Evolutionary conservation across 352 stramenopile genomes (phyloP).

Genomic region (Globisporangium echinulatum): DNA sequence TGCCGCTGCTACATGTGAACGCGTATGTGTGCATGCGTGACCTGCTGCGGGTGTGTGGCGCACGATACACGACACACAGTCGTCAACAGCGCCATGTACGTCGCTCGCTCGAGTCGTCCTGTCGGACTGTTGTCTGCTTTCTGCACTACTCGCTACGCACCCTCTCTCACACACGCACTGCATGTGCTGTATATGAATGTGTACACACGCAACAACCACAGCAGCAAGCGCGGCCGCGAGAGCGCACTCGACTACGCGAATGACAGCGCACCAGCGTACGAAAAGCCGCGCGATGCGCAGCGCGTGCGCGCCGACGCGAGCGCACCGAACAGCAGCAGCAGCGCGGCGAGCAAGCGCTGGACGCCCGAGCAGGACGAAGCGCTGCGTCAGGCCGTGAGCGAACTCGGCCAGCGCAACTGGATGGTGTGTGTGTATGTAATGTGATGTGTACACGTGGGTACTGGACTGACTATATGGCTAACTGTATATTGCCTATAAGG

Average conservation of each 20-base stretch:
- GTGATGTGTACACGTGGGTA: too few relatives aligned
- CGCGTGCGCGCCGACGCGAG: conserved; percentile 22
- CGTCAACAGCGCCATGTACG: conserved; percentile 12
- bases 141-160: background rate
- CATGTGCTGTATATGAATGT: too few relatives aligned
- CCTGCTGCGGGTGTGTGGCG: background rate
- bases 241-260: conserved; percentile 5
- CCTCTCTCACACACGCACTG: background rate
- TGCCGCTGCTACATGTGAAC: background rate
- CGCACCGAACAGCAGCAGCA: conserved; percentile 28
- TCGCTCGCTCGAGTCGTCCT: background rate
- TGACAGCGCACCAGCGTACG: conserved; percentile 15
- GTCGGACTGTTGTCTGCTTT: background rate
- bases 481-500: conserved; percentile 12
- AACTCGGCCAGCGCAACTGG: conserved; percentile 85
- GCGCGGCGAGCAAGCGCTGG: conserved; percentile 56
- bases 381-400: conserved; percentile 65
- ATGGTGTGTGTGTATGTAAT: conserved; percentile 38
- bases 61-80: conserved; percentile 1
- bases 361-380: conserved; percentile 83
- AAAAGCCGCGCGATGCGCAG: conserved; percentile 42
- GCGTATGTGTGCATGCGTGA: background rate
- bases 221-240: conserved; percentile 31
- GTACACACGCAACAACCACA: background rate
- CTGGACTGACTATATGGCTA: too few relatives aligned